phyloP scores from a whole-genome alignment of 371 early-diverging fungal species.

The Mortierella sp. region DNA sequence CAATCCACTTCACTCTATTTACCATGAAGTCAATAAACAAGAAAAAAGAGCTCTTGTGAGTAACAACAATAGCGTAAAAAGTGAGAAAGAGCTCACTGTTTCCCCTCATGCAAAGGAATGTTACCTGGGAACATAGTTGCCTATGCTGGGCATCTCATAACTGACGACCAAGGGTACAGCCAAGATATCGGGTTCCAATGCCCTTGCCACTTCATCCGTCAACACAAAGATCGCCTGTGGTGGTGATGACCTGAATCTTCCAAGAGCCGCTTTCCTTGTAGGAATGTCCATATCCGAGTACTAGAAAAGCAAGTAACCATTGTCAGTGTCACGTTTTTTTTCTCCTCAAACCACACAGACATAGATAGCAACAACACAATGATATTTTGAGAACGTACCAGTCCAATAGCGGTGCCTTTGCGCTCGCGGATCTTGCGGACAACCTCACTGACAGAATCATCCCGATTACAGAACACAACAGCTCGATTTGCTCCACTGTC shows the following conservation, averaged over 20 bases:
- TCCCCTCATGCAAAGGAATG: neutral
- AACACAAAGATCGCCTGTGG: conserved; percentile 32
- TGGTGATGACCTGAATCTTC: conserved; percentile 28
- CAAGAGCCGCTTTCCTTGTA: conserved; percentile 29
- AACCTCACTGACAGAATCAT: conserved; percentile 36
- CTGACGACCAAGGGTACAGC: conserved; percentile 49
- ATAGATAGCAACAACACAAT: neutral
- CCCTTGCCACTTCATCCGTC: conserved; percentile 41
- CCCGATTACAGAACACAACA: conserved; percentile 48
- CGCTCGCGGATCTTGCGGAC: conserved; percentile 46
- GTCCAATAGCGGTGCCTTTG: conserved; percentile 38
- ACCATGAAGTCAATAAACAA: neutral
- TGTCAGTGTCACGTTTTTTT: neutral
- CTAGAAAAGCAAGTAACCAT: conserved; percentile 13
- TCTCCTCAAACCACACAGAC: neutral
- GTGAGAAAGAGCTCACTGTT: neutral
- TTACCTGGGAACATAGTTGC: conserved; percentile 53
- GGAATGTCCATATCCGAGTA: conserved; percentile 53
- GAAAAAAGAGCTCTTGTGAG: neutral
- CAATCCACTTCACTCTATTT: conserved; percentile 53
- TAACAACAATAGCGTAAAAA: neutral
- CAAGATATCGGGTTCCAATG: conserved; percentile 30
- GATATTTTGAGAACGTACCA: conserved; percentile 21
- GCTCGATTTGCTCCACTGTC: conserved; percentile 50
- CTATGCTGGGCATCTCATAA: conserved; percentile 40